A percentile compares a stretch with the other conserved stretches of the same genome.
Evolutionary conservation across 2,329 filamentous ascomycete species (phyloP).

Genomic region (Exophiala lecanii-corni): DNA sequence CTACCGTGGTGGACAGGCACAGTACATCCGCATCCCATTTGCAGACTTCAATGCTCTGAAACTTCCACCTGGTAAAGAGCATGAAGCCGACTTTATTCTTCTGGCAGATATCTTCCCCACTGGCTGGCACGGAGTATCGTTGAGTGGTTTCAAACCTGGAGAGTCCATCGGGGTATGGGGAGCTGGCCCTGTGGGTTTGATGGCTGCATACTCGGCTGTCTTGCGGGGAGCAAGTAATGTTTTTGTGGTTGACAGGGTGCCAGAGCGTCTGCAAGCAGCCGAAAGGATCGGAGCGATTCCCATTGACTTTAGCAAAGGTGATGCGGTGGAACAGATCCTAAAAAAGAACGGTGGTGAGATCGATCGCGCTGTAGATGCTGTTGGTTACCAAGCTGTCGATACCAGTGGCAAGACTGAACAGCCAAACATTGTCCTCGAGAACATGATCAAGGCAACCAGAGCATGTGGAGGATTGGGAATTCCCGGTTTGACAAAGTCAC

Average conservation of each 20-base stretch:
- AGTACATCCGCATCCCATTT: slow-evolving; percentile 61
- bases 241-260: slow-evolving; percentile 58
- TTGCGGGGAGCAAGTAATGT: slow-evolving; percentile 58
- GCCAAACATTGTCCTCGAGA: slow-evolving; percentile 60
- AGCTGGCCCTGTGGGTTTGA: slow-evolving; percentile 59
- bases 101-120: slow-evolving; percentile 42
- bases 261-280: slow-evolving; percentile 54
- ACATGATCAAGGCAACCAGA: slow-evolving; percentile 59
- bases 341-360: slow-evolving; percentile 57
- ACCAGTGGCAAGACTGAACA: slow-evolving; percentile 54
- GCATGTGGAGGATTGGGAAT: slow-evolving; percentile 60
- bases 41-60: slow-evolving; percentile 63
- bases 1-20: slow-evolving; percentile 55
- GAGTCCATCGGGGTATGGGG: slow-evolving; percentile 61
- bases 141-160: slow-evolving; percentile 37
- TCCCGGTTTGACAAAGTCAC: slow-evolving; percentile 43
- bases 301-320: slow-evolving; percentile 57
- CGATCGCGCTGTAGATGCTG: slow-evolving; percentile 60
- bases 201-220: slow-evolving; percentile 60
- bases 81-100: slow-evolving; percentile 57
- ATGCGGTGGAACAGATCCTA: slow-evolving; percentile 59
- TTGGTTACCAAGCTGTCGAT: slow-evolving; percentile 61
- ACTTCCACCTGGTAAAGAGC: slow-evolving; percentile 56
- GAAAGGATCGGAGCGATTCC: slow-evolving; percentile 58
- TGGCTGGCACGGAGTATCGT: slow-evolving; percentile 36